These are phyloP conservation scores for Fragaria iinumae DNA, from an alignment of 306 rosid genomes.

Conservation along the genomic window DNA sequence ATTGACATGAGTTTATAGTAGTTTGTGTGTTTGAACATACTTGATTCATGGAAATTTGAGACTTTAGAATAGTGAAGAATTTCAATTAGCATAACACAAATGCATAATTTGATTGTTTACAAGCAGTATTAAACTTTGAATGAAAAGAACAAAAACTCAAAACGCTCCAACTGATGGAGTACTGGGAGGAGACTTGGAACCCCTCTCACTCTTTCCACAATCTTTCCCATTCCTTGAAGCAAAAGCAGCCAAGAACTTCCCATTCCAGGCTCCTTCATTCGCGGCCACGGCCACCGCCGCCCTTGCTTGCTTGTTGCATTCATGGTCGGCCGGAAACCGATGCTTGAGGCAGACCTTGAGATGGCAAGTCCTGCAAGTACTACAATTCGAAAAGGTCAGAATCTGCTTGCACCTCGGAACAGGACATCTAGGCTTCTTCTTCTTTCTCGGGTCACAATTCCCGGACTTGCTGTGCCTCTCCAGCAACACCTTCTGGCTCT, in stretches of 20 bases:
- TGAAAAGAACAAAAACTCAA: constrained; percentile 8
- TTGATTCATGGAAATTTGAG: neutral
- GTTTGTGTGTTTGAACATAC: neutral
- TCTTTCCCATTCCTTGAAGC: constrained; percentile 53
- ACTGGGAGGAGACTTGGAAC: constrained; percentile 45
- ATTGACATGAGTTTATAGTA: neutral
- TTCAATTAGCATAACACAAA: neutral
- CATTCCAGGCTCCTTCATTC: constrained; percentile 40
- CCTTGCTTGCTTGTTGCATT: constrained; percentile 32
- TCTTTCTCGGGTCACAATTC: constrained; percentile 65
- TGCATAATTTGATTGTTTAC: neutral
- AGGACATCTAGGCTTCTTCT: constrained; percentile 73
- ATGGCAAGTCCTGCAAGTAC: constrained; percentile 67
- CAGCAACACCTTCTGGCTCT: constrained; percentile 45
- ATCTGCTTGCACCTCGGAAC: constrained; percentile 69
- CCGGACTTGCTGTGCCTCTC: constrained; percentile 60
- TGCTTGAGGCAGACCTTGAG: constrained; percentile 79
- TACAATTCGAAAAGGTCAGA: constrained; percentile 70
- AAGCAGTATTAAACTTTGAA: neutral
- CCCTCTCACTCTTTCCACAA: constrained; percentile 40
- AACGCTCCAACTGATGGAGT: constrained; percentile 51
- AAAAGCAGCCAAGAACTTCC: constrained; percentile 55
- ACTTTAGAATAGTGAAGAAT: neutral
- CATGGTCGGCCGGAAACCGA: constrained; percentile 80
- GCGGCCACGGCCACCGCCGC: neutral